Base-by-base conservation (phyloP, 148 eudicot species). In the Simmondsia chinensis region DNA sequence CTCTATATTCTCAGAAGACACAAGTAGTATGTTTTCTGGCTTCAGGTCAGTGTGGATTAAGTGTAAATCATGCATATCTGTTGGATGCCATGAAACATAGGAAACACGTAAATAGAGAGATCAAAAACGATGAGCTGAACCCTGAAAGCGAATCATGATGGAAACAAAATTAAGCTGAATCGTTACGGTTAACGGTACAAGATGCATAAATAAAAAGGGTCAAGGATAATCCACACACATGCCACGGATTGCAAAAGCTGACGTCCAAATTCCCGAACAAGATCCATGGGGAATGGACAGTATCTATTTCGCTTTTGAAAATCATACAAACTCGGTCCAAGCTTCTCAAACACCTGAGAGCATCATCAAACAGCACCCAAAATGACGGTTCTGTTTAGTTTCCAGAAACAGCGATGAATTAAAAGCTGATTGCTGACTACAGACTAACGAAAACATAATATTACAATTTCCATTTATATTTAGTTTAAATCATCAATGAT, bases 271-370 rank as follows among this genome's bases (percentile, higher is more conserved):
- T 83, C 91, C 28, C 91, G 96, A 52, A 83, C 94, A 70, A 83
- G 89, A 69, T 88, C 96, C 73, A 83, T 72, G 70, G 89, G 91
- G 45, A 80, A 75, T 60, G 94, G 75, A 55, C 75, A 56, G 70
- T 80, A 77, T 72, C 63, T 80, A 76, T 83, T 88, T 66, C 77
- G 80, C 77, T 74, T 73, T 65, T 83, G 73, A 65, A 79, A 69
- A 82, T 83, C 87, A 77, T 67, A 88, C 62, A 88, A 80, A 73
- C 94, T 88, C 61, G 91, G 89, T 66, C 96, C 96, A 83, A 88
- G 96, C 96, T 68, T 83, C 91, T 83, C 93, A 87, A 79, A 87
- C 41, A 87, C 93, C 96, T 87, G 93, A 68, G 58, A 60, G 65
- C 58, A 87, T 51, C 77, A 73, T 58, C 50, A 33, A 62, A 71